Base-by-base conservation (phyloP, 495 filamentous ascomycete species). In the Cetradonia linearis region DNA sequence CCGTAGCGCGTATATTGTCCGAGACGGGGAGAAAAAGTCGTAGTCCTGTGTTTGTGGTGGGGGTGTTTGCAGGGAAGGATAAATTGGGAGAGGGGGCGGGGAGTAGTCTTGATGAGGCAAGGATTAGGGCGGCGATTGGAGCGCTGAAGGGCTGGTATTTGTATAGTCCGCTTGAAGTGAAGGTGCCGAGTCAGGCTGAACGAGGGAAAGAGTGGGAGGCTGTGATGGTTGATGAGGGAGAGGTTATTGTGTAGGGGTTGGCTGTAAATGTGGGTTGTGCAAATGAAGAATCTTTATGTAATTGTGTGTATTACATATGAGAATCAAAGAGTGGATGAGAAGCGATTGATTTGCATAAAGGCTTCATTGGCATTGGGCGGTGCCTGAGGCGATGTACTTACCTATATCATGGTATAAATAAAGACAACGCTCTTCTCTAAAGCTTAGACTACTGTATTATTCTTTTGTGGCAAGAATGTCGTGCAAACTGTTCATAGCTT, bases 141-240 rank as follows among this genome's bases (percentile, higher is more conserved):
- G 83, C 92, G 20, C 75, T 98, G 65, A 95, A 95, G 77, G 78
- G 81, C 20, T 98, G 94, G 94, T 98, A 97, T 73, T 76, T 97
- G 59, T 98, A 98, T 73, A 88, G 82, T 70, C 93, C 93, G 13
- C 60, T 82, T 48, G 73, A 83, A 55, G 81, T 83, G 16, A 77
- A 80, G 42, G 77, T 96, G 52, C 93, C 93, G 30, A 94, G 88
- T 71, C 84, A 90, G 49, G 87, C 84, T 72, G 73, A 80, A 61
- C 76, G 74, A n/a, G 78, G 78, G 60, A 73, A 71, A 57, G 75
- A 77, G 14, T 97, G 90, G 85, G 86, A 83, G 71, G 86, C 91
- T n/a, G 82, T 82, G 27, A 77, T 92, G 69, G 81, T 98, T 61
- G 93, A 98, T 77, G 77, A 85, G 64, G 93, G 93, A 37, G 93